These are phyloP conservation scores for Microcyclospora tardicrescens DNA, from an alignment of 2,329 filamentous ascomycete genomes.

Conservation along the genomic window DNA sequence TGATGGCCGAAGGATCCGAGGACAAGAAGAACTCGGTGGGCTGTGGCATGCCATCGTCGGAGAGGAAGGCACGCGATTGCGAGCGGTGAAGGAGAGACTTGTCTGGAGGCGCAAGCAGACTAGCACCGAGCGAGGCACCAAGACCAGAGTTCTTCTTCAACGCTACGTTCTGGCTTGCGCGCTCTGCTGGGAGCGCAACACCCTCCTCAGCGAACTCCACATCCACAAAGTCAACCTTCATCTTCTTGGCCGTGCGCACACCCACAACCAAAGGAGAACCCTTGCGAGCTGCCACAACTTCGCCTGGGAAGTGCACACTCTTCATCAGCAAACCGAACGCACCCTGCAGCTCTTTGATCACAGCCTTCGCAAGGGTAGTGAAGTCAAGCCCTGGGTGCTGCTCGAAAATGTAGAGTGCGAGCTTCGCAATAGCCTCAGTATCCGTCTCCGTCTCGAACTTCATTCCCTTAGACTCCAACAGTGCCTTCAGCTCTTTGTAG, in stretches of 20 bases:
- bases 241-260: slow-evolving; percentile 92
- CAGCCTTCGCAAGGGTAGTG: slow-evolving; percentile 89
- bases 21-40: slow-evolving; percentile 99
- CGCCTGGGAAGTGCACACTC: slow-evolving; percentile 95
- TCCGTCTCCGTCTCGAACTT: slow-evolving; percentile 98
- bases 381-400: slow-evolving; percentile 90
- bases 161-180: slow-evolving; percentile 89
- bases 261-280: slow-evolving; percentile 95
- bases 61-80: slow-evolving; percentile 97
- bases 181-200: slow-evolving; percentile 74
- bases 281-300: slow-evolving; percentile 95
- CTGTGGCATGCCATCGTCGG: slow-evolving; percentile 94
- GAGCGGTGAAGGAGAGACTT: slow-evolving; percentile 97
- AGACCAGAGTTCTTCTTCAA: slow-evolving; percentile 64
- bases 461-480: slow-evolving; percentile 89
- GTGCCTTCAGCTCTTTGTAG: slow-evolving; percentile 97
- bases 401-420: slow-evolving; percentile 96
- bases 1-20: slow-evolving; percentile 93
- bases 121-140: slow-evolving; percentile 40
- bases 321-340: slow-evolving; percentile 96
- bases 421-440: slow-evolving; percentile 97
- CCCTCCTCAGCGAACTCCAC: slow-evolving; percentile 91
- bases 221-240: slow-evolving; percentile 99
- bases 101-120: slow-evolving; percentile 74
- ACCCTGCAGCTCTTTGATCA: slow-evolving; percentile 96